Percentiles rank a stretch among this genome's conserved stretches.
Conservation (phyloP, 176 grass and related monocot species). For the Leersia perrieri region DNA sequence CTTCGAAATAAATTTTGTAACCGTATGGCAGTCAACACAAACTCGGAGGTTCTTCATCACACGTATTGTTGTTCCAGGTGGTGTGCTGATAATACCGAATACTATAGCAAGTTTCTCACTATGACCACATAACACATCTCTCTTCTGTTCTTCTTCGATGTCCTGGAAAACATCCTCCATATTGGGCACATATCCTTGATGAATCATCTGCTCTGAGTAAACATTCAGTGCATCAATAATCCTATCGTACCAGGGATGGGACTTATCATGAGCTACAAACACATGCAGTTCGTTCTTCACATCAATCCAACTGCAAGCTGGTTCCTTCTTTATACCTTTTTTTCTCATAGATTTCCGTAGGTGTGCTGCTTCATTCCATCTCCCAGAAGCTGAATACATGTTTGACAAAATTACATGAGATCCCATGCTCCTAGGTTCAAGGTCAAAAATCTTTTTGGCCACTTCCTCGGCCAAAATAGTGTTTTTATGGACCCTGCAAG, state of each 20-base stretch:
- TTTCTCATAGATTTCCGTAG: slow-evolving; percentile 58
- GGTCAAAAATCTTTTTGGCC: slow-evolving; percentile 54
- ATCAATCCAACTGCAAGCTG: slow-evolving; percentile 83
- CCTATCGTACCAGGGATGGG: slow-evolving; percentile 62
- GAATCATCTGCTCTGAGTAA: slow-evolving; percentile 59
- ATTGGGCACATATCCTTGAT: slow-evolving; percentile 59
- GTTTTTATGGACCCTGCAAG: slow-evolving; percentile 69
- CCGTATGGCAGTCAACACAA: slow-evolving; percentile 67
- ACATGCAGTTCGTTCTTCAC: slow-evolving; percentile 55
- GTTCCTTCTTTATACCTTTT: slow-evolving; percentile 66
- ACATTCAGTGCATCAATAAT: slow-evolving; percentile 53
- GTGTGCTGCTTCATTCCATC: slow-evolving; percentile 64
- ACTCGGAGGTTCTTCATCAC: slow-evolving; percentile 77
- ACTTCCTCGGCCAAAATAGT: slow-evolving; percentile 55
- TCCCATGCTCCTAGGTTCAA: slow-evolving; percentile 60
- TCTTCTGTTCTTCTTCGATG: slow-evolving; percentile 75
- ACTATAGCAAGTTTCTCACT: slow-evolving; percentile 77
- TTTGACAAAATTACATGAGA: slow-evolving; percentile 71
- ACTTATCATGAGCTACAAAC: slow-evolving; percentile 67
- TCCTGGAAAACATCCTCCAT: slow-evolving; percentile 71
- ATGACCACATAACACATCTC: slow-evolving; percentile 61
- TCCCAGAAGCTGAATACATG: slow-evolving; percentile 61
- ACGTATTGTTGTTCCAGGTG: slow-evolving; percentile 54
- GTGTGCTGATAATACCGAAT: slow-evolving; percentile 70
- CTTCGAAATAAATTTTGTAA: slow-evolving; percentile 61